These are phyloP conservation scores for Rhodamnia rubescens DNA, from an alignment of 345 rosid species.

Conservation along the genomic window DNA sequence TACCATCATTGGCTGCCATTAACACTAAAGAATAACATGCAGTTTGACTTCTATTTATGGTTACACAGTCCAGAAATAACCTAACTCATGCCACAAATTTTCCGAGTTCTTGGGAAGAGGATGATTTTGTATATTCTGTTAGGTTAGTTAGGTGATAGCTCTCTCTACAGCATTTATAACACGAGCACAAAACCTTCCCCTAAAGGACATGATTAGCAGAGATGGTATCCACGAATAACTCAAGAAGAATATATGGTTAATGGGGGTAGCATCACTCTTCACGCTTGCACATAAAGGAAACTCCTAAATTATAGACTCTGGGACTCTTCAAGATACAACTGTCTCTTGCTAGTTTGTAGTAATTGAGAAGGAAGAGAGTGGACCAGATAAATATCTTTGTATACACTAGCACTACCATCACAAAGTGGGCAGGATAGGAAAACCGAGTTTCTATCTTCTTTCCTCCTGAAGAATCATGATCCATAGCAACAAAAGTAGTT, in stretches of 20 bases:
- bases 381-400: background rate
- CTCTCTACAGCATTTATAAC: background rate
- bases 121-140: background rate
- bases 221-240: background rate
- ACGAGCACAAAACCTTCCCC: background rate
- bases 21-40: background rate
- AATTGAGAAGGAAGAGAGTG: background rate
- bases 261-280: background rate
- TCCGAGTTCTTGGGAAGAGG: background rate
- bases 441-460: background rate
- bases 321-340: background rate
- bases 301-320: background rate
- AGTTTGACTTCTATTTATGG: background rate
- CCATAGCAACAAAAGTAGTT: background rate
- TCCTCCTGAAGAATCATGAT: background rate
- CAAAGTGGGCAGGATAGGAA: background rate
- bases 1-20: background rate
- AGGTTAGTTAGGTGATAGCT: background rate
- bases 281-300: background rate
- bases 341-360: background rate
- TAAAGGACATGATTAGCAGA: background rate
- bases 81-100: background rate
- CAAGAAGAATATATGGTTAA: background rate
- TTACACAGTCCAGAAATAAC: background rate
- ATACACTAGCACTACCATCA: background rate